These are phyloP conservation scores for Coix lacrymajobi DNA, from an alignment of 176 grass and related monocot species.

Conservation along the genomic window DNA sequence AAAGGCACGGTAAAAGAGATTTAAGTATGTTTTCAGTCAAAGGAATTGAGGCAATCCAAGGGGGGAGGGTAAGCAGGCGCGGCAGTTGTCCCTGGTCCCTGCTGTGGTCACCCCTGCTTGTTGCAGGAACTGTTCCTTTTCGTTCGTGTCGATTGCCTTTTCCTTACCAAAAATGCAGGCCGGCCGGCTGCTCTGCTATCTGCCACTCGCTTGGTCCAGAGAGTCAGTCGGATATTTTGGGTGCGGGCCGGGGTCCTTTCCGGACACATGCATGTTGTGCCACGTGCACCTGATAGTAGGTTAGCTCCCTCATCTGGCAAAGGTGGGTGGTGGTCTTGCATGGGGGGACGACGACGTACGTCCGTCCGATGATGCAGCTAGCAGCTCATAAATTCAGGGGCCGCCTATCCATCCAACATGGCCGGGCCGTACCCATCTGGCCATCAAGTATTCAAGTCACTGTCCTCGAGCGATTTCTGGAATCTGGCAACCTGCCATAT, in stretches of 20 bases:
- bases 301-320: background rate
- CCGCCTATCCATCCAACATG: background rate
- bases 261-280: background rate
- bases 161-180: background rate
- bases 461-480: conserved; percentile 11
- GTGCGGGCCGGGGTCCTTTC: background rate
- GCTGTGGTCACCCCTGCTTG: too few relatives aligned
- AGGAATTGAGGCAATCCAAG: too few relatives aligned
- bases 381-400: conserved; percentile 20
- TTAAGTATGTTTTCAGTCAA: too few relatives aligned
- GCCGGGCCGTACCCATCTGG: background rate
- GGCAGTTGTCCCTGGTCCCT: too few relatives aligned
- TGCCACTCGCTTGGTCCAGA: conserved; percentile 1
- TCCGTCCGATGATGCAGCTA: background rate
- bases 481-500: background rate
- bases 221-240: background rate
- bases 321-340: background rate
- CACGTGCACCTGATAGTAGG: conserved; percentile 6
- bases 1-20: too few relatives aligned
- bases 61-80: too few relatives aligned
- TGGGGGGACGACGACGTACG: background rate
- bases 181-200: background rate
- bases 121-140: too few relatives aligned
- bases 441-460: conserved; percentile 6
- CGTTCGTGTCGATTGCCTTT: too few relatives aligned